phyloP scores from a whole-genome alignment of 495 filamentous ascomycete genomes.

The Neurospora africana region DNA sequence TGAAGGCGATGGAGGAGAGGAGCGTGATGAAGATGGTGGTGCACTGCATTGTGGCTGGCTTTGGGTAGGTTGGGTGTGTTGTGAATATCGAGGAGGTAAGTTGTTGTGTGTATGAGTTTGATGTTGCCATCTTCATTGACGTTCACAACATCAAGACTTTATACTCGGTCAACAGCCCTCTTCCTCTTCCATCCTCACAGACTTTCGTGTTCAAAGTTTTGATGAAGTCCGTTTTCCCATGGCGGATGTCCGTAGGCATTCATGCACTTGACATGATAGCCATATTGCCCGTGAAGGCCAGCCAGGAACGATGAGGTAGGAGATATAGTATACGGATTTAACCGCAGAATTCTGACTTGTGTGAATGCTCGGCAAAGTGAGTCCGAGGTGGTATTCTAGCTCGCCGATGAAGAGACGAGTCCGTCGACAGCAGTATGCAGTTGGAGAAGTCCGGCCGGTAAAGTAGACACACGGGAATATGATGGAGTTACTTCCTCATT shows the following conservation, averaged over 20 bases:
- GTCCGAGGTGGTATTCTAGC: background rate
- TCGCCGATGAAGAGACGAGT: background rate
- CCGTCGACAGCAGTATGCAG: background rate
- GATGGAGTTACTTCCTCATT: slow-evolving; percentile 3
- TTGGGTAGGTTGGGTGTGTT: background rate
- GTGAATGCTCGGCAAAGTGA: background rate
- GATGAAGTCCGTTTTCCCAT: background rate
- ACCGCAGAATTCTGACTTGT: background rate
- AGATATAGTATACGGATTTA: background rate
- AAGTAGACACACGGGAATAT: slow-evolving; percentile 4
- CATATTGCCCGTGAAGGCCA: background rate
- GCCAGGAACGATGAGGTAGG: background rate
- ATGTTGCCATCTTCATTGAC: background rate
- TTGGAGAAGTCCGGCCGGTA: slow-evolving; percentile 10
- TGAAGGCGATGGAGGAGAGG: background rate
- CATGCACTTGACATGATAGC: background rate
- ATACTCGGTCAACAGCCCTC: background rate
- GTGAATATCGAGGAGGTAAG: background rate
- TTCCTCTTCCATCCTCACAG: background rate
- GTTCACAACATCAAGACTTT: background rate
- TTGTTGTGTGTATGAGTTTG: background rate
- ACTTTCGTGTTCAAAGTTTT: background rate
- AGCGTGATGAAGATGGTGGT: background rate
- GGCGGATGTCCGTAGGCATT: background rate
- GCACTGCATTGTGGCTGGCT: background rate